phyloP scores from a whole-genome alignment of 1,284 basidiomycete genomes.

The Puccinia novopanici region DNA sequence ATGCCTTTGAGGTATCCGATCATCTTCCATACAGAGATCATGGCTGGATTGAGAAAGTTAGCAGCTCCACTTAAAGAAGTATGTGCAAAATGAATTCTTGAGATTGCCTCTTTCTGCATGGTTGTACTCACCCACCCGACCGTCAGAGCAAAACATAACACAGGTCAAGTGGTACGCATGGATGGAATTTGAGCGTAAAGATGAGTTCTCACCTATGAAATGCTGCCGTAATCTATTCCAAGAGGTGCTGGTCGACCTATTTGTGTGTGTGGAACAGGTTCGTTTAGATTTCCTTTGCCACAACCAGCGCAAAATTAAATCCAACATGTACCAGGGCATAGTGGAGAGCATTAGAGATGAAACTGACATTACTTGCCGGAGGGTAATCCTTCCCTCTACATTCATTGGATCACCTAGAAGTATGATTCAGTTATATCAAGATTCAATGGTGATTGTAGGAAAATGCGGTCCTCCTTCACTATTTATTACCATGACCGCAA shows the following conservation, averaged over 20 bases:
- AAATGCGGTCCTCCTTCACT: neutral
- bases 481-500: slow-evolving; percentile 40
- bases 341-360: neutral
- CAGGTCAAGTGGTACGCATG: neutral
- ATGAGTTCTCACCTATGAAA: neutral
- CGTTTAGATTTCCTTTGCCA: slow-evolving; percentile 54
- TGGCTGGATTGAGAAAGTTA: neutral
- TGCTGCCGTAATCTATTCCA: slow-evolving; percentile 59
- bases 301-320: slow-evolving; percentile 58
- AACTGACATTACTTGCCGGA: neutral
- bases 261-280: too few relatives aligned
- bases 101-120: neutral
- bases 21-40: neutral
- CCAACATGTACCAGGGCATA: neutral
- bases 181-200: too few relatives aligned
- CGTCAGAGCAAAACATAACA: neutral
- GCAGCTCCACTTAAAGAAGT: neutral
- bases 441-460: slow-evolving; percentile 18
- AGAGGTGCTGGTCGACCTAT: slow-evolving; percentile 60
- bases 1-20: slow-evolving; percentile 17
- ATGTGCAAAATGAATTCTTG: neutral
- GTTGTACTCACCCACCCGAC: too few relatives aligned
- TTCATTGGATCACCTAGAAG: neutral
- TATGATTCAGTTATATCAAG: slow-evolving; percentile 23
- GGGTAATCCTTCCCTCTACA: slow-evolving; percentile 4